These are phyloP conservation scores for Solanum clarkiae DNA, from an alignment of 257 asterid genomes.

Conservation along the genomic window DNA sequence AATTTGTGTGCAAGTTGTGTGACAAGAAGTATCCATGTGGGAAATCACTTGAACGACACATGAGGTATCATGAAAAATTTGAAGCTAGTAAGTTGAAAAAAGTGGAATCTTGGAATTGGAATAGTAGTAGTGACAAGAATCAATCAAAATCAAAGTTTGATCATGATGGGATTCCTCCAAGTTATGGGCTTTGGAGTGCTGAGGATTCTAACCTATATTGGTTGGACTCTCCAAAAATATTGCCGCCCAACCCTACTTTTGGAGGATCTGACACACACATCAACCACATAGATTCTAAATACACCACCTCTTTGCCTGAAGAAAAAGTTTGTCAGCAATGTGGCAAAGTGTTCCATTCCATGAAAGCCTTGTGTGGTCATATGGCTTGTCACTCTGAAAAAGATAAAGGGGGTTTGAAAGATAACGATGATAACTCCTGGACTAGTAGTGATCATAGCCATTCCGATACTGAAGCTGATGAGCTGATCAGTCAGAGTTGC, in stretches of 20 bases:
- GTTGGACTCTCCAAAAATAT: background rate
- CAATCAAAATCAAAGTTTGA: constrained; percentile 12
- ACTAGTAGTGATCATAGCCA: constrained; percentile 26
- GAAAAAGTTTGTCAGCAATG: constrained; percentile 80
- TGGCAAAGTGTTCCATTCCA: constrained; percentile 79
- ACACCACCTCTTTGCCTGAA: constrained; percentile 11
- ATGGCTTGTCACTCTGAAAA: constrained; percentile 93
- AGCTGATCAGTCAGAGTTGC: constrained; percentile 11
- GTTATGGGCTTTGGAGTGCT: constrained; percentile 66
- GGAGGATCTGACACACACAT: background rate
- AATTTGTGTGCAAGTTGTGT: constrained; percentile 63
- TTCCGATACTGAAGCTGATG: constrained; percentile 52
- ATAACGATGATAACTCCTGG: constrained; percentile 41
- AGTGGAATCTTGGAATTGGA: constrained; percentile 7
- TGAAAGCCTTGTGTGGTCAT: constrained; percentile 92
- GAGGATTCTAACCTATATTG: constrained; percentile 16
- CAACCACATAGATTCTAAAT: background rate
- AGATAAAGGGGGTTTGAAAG: constrained; percentile 32
- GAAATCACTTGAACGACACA: constrained; percentile 85
- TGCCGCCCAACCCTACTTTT: background rate
- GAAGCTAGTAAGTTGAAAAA: constrained; percentile 22
- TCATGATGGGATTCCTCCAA: constrained; percentile 31
- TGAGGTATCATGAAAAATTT: constrained; percentile 55
- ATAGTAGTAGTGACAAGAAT: background rate
- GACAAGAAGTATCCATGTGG: constrained; percentile 63